phyloP scores from a whole-genome alignment of 345 rosid genomes.

The Psidium friedrichsthalianum region DNA sequence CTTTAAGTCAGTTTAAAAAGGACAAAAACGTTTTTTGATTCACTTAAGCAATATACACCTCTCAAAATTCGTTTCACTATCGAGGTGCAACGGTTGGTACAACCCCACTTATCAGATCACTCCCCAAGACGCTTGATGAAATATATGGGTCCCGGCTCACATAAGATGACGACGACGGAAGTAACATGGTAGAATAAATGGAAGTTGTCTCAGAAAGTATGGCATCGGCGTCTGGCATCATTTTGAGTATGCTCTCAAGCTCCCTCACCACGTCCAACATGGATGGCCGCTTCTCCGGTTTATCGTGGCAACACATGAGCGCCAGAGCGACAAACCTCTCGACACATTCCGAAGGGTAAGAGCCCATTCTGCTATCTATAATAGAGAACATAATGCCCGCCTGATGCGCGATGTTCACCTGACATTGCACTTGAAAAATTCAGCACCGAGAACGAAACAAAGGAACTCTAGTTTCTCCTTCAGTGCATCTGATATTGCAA shows the following conservation, averaged over 20 bases:
- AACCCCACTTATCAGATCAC: slow-evolving; percentile 57
- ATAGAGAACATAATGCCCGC: slow-evolving; percentile 48
- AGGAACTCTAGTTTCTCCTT: background rate
- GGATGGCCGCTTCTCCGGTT: slow-evolving; percentile 55
- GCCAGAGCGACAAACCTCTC: slow-evolving; percentile 54
- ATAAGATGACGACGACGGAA: slow-evolving; percentile 24
- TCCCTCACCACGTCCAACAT: slow-evolving; percentile 67
- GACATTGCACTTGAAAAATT: background rate
- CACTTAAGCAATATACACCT: background rate
- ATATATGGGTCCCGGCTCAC: slow-evolving; percentile 14
- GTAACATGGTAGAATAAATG: slow-evolving; percentile 10
- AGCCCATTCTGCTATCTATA: slow-evolving; percentile 72
- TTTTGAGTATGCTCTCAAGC: slow-evolving; percentile 49
- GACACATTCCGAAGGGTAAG: slow-evolving; percentile 59
- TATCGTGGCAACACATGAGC: slow-evolving; percentile 54
- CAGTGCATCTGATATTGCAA: background rate
- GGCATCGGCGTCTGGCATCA: slow-evolving; percentile 31
- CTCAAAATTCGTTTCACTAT: slow-evolving; percentile 8
- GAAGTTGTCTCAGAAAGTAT: slow-evolving; percentile 16
- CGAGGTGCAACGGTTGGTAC: slow-evolving; percentile 48
- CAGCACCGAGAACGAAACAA: background rate
- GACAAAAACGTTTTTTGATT: background rate
- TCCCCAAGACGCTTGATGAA: slow-evolving; percentile 36
- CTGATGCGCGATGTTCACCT: slow-evolving; percentile 50
- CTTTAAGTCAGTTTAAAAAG: background rate